phyloP scores from a whole-genome alignment of 371 early-diverging fungal species.

The Smittium culicis region DNA sequence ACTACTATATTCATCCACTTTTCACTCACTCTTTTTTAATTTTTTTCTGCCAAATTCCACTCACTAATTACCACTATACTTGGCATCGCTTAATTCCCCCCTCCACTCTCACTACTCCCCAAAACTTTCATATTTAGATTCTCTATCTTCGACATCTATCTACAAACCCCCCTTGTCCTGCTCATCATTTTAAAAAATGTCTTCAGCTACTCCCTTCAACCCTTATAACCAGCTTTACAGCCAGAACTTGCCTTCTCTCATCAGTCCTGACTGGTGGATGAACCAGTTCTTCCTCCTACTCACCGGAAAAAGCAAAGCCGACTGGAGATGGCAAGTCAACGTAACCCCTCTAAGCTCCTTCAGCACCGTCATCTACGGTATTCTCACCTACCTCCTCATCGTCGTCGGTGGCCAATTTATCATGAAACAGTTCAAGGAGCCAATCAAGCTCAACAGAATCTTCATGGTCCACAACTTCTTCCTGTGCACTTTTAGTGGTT shows the following conservation, averaged over 20 bases:
- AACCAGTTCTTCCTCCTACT: slow-evolving; percentile 25
- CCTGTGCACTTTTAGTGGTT: slow-evolving; percentile 47
- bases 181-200: too few relatives aligned
- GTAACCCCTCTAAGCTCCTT: slow-evolving; percentile 26
- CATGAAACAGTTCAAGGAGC: slow-evolving; percentile 41
- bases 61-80: too few relatives aligned
- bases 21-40: too few relatives aligned
- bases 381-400: slow-evolving; percentile 47
- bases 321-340: slow-evolving; percentile 32
- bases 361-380: slow-evolving; percentile 29
- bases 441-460: slow-evolving; percentile 46
- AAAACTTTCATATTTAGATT: too few relatives aligned
- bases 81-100: too few relatives aligned
- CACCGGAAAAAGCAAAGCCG: slow-evolving; percentile 30
- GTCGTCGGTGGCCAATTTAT: slow-evolving; percentile 57
- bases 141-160: too few relatives aligned
- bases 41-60: too few relatives aligned
- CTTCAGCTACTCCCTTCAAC: slow-evolving; percentile 19
- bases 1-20: too few relatives aligned
- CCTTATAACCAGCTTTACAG: slow-evolving; percentile 26
- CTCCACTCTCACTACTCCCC: too few relatives aligned
- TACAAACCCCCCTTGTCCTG: too few relatives aligned
- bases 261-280: slow-evolving; percentile 34
- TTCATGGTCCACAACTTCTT: slow-evolving; percentile 62
- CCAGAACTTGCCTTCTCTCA: slow-evolving; percentile 33